Evolutionary conservation across 2,329 filamentous ascomycete species (phyloP), one percentile per base, ranked within the genome.

Genomic region (Phaeomoniella chlamydospora): DNA sequence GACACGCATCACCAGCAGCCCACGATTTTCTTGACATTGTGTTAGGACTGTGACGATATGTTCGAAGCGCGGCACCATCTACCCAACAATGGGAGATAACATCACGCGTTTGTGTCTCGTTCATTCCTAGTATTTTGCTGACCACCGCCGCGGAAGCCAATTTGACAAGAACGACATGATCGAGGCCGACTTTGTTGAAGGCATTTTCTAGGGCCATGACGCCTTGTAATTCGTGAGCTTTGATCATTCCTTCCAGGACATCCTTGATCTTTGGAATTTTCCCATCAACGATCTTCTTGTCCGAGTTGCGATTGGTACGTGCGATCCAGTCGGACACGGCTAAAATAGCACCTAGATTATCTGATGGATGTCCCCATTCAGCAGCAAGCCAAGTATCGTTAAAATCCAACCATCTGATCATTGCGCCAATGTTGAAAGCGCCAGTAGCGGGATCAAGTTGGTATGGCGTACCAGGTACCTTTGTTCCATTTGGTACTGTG

Each of bases 21-120:
- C 90, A 98, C 12, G 87, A 94, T 72, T 98, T 98, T 56, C 90
- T 78, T 41, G 87, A 94, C 90, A 98, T 98, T 68, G 90, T 96
- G 72, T 98, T 98, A 52, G 90, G 90, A 35, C 84, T 77, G 69
- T 98, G 90, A 51, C 90, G 77, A 75, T 98, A 98, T 42, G 90
- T 98, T 47, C 90, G 82, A 67, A 98, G 73, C 55, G 77, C 81
- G 69, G 96, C 88, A 38, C 90, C 90, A 56, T 98, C 90, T 43
- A 93, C 86, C 81, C 87, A 98, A 39, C 90, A 90, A 64, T 98
- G 90, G 39, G 86, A 90, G 52, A 98, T 82, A 46, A 86, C 88
- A 58, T 93, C 88, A 54, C 87, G 83, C 37, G 90, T 96, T 70
- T 94, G 86, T 56, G 75, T 73, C 68, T 94, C 84, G 53, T 61